phyloP scores from a whole-genome alignment of 768 basidiomycete species.

The Crassisporium funariophilum region DNA sequence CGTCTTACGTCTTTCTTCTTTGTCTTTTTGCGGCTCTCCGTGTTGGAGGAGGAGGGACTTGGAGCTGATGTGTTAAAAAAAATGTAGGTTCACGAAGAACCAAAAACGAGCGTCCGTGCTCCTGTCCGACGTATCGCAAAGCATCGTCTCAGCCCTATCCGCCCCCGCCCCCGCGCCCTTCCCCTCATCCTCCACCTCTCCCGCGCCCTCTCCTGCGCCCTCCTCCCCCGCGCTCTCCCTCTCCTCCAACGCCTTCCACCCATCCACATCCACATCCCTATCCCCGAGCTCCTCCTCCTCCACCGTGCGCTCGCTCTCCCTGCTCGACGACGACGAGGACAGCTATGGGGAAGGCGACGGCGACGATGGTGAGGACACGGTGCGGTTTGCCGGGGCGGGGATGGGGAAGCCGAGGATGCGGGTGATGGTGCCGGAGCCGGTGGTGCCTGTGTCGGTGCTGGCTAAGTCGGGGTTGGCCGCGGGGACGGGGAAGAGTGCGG shows the following conservation, averaged over 20 bases:
- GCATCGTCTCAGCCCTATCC: constrained; percentile 49
- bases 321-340: too few relatives aligned
- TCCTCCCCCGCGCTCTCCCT: constrained; percentile 13
- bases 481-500: constrained; percentile 7
- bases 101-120: constrained; percentile 71
- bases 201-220: constrained; percentile 1
- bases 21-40: neutral
- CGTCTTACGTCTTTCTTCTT: constrained; percentile 29
- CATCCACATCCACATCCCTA: too few relatives aligned
- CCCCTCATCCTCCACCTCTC: constrained; percentile 8
- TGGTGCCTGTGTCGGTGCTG: constrained; percentile 21
- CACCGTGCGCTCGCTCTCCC: too few relatives aligned
- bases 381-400: too few relatives aligned
- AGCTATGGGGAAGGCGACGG: constrained; percentile 11
- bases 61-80: too few relatives aligned
- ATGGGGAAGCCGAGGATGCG: too few relatives aligned
- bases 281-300: too few relatives aligned
- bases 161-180: constrained; percentile 17
- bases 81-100: constrained; percentile 69
- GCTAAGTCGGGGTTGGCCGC: constrained; percentile 12
- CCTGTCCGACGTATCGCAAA: constrained; percentile 64
- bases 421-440: constrained; percentile 9
- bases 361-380: constrained; percentile 26
- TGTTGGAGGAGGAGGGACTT: too few relatives aligned
- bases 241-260: constrained; percentile 10